Evolutionary conservation across 2,329 filamentous ascomycete genomes (phyloP).

Genomic region (Raffaelea deltoideospora): DNA sequence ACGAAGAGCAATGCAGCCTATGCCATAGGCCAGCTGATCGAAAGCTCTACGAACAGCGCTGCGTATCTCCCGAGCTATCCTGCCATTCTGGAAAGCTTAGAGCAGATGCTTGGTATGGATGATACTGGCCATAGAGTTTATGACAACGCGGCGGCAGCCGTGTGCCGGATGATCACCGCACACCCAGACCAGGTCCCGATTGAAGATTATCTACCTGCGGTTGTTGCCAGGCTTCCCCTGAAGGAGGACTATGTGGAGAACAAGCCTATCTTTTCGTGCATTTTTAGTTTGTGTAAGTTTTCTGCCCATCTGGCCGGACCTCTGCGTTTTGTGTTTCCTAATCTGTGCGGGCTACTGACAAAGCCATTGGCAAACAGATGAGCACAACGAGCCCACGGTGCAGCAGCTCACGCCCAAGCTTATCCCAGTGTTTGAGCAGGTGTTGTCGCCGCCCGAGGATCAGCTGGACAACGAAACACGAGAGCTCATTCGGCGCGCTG

Average conservation of each 20-base stretch:
- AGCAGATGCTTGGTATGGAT: conserved; percentile 64
- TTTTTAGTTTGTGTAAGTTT: conserved; percentile 67
- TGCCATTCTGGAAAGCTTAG: conserved; percentile 69
- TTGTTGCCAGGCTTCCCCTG: conserved; percentile 68
- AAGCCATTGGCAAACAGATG: conserved; percentile 30
- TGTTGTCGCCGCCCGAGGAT: conserved; percentile 55
- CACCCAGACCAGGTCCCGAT: conserved; percentile 74
- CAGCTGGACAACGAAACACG: conserved; percentile 63
- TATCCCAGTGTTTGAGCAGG: conserved; percentile 56
- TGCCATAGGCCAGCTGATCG: conserved; percentile 70
- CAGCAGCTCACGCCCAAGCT: conserved; percentile 55
- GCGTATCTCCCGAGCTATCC: conserved; percentile 63
- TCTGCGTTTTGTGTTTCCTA: not conserved
- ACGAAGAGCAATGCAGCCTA: conserved; percentile 94
- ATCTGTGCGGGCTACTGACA: no score
- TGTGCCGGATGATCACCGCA: conserved; percentile 82
- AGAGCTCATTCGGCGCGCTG: conserved; percentile 47
- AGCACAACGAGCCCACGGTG: conserved; percentile 52
- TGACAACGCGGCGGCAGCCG: conserved; percentile 85
- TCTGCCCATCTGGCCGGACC: conserved; percentile 10
- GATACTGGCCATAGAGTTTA: conserved; percentile 56
- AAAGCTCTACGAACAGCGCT: conserved; percentile 60
- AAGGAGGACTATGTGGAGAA: conserved; percentile 96
- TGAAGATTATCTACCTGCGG: conserved; percentile 62
- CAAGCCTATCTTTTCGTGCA: conserved; percentile 79